Evolutionary conservation across 2,329 filamentous ascomycete genomes (phyloP), one percentile per base, ranked within the genome.

Genomic region (Boeremia exigua): DNA sequence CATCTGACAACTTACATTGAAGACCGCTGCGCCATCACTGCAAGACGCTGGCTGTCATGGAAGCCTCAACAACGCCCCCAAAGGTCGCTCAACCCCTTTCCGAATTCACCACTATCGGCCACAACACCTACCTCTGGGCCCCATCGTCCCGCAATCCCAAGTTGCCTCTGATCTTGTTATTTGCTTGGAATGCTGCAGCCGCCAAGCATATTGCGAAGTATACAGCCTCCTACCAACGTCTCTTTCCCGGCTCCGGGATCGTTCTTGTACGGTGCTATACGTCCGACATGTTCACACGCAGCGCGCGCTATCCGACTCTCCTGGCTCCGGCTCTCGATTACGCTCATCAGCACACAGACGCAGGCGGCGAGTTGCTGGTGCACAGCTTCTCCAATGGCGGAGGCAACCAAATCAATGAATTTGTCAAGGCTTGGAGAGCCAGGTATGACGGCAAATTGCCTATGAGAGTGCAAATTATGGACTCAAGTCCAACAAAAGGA

Each of bases 361-460:
- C 25, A 23, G 67, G 68, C 2, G 68, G 70, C 7, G 53, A 68
- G 23, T 48, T 75, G 6, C 63, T 75, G 2, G 66, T 73, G 19
- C 73, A 76, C 44, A 71, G 66, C 38, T 74, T 73, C 47, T 73
- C 69, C 27, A 75, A 76, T 34, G 74, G 74, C 6, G 74, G 74
- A 7, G 71, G 66, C 5, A 72, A 70, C 29, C 70, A 75, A 47
- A 50, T 73, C 33, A 65, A 65, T 15, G 65, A 74, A 42, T 67
- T 76, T 50, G 68, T 65, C 3, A 70, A 69, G 38, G 61, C 63
- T n/a, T 75, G 72, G 69, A 63, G 58, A n/a, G 46, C 45, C 15
- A 54, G 19, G 2, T 62, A 62, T 25, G 65, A 62, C 6, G 42
- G 34, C 4, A 37, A 51, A 12, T 44, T 76, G 37, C 68, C 71